Percentiles rank a stretch among this genome's conserved stretches.
phyloP scores from a whole-genome alignment of 345 rosid genomes.

The Boechera retrofracta region DNA sequence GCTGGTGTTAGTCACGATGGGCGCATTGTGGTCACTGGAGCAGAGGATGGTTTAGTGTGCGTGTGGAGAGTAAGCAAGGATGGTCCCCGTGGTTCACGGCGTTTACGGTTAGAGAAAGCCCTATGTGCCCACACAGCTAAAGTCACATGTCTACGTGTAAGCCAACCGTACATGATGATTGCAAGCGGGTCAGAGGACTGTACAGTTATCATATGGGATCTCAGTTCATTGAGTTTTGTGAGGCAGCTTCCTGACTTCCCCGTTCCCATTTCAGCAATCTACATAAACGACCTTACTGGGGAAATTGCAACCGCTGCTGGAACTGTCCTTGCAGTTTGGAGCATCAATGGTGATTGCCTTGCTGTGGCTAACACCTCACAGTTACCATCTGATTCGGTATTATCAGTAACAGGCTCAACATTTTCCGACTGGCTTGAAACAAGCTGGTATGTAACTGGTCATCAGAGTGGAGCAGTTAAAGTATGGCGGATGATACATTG shows the following conservation, averaged over 20 bases:
- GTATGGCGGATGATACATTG: constrained; percentile 94
- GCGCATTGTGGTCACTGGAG: constrained; percentile 87
- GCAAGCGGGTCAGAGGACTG: constrained; percentile 96
- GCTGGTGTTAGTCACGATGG: constrained; percentile 92
- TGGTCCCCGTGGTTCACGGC: constrained; percentile 63
- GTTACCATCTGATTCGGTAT: constrained; percentile 91
- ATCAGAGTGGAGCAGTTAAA: constrained; percentile 97
- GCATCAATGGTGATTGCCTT: constrained; percentile 97
- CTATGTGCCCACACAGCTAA: constrained; percentile 83
- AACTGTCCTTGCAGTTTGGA: constrained; percentile 94
- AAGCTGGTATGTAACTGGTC: constrained; percentile 96
- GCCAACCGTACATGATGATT: constrained; percentile 97
- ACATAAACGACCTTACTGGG: constrained; percentile 90
- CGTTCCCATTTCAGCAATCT: constrained; percentile 82
- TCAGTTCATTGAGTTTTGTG: constrained; percentile 79
- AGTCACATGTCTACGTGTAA: constrained; percentile 88
- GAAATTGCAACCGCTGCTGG: constrained; percentile 98
- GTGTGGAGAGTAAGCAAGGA: constrained; percentile 87
- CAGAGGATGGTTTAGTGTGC: constrained; percentile 86
- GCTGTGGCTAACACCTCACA: constrained; percentile 91
- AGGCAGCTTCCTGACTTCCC: constrained; percentile 94
- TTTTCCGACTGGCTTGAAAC: constrained; percentile 94
- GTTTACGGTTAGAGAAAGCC: constrained; percentile 74
- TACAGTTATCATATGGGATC: constrained; percentile 97
- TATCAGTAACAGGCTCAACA: constrained; percentile 82